Percentiles rank a stretch among this genome's conserved stretches.
These are phyloP conservation scores for Colletotrichum caudatum DNA, from an alignment of 2,329 filamentous ascomycete species.

Conservation along the genomic window DNA sequence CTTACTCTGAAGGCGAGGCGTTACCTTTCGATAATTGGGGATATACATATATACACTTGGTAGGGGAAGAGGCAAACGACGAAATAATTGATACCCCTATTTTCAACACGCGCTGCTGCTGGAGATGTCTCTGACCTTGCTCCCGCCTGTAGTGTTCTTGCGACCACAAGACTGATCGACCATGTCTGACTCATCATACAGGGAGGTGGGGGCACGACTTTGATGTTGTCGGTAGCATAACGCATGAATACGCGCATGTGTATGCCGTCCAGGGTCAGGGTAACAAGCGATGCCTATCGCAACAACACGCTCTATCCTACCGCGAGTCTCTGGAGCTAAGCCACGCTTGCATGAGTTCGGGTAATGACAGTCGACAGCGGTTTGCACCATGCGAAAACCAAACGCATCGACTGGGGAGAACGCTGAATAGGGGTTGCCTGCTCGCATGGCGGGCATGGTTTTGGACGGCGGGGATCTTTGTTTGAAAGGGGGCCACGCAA, in stretches of 20 bases:
- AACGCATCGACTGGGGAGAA: background rate
- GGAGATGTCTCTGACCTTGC: background rate
- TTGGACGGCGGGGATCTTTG: background rate
- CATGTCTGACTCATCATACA: background rate
- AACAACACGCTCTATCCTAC: background rate
- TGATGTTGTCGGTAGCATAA: background rate
- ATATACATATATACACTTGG: constrained; percentile 12
- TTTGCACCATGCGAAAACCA: background rate
- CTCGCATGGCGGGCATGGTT: background rate
- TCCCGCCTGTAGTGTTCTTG: background rate
- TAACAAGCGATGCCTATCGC: background rate
- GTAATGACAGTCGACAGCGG: background rate
- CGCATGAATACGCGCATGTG: constrained; percentile 15
- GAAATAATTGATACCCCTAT: constrained; percentile 41
- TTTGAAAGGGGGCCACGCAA: background rate
- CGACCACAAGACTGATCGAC: background rate
- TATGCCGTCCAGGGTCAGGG: background rate
- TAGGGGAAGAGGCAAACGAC: constrained; percentile 21
- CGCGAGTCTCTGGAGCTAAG: background rate
- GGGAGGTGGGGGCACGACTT: background rate
- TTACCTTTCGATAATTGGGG: constrained; percentile 15
- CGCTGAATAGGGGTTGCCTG: background rate
- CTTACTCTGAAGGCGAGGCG: constrained; percentile 25
- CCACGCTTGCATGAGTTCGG: background rate
- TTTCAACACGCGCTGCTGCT: background rate